phyloP scores from a whole-genome alignment of 768 basidiomycete genomes.

The Termitomyces sp. region DNA sequence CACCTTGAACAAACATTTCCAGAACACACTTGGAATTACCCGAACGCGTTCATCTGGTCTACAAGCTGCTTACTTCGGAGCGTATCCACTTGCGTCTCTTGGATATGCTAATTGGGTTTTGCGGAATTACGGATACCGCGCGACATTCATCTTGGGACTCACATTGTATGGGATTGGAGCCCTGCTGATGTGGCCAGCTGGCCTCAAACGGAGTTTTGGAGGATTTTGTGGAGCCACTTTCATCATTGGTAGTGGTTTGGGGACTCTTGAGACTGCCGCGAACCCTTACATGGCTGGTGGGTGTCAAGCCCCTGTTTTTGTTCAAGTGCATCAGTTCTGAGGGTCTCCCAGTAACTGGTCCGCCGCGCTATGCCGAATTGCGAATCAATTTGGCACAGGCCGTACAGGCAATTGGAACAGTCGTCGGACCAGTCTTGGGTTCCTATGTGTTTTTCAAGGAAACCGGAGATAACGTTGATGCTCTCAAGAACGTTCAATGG shows the following conservation, averaged over 20 bases:
- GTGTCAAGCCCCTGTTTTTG: neutral
- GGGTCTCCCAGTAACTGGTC: constrained; percentile 22
- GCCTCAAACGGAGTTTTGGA: constrained; percentile 26
- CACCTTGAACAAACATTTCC: constrained; percentile 31
- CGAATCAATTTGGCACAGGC: constrained; percentile 31
- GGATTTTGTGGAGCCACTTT: constrained; percentile 32
- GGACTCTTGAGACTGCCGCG: constrained; percentile 27
- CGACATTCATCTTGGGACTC: constrained; percentile 28
- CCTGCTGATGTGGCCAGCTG: constrained; percentile 31
- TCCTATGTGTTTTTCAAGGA: constrained; percentile 30
- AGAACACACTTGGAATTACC: constrained; percentile 26
- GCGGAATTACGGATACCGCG: constrained; percentile 27
- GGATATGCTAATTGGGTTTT: constrained; percentile 30
- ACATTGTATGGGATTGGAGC: constrained; percentile 27
- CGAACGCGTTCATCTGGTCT: constrained; percentile 29
- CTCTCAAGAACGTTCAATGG: constrained; percentile 29
- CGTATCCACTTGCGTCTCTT: constrained; percentile 28
- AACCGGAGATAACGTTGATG: constrained; percentile 24
- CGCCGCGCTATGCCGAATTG: constrained; percentile 27
- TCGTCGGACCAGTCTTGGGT: constrained; percentile 28
- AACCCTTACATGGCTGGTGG: constrained; percentile 32
- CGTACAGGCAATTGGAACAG: constrained; percentile 27
- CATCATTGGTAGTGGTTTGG: constrained; percentile 29
- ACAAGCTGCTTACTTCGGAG: constrained; percentile 31
- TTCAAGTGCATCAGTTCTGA: neutral